phyloP scores from a whole-genome alignment of 2,329 filamentous ascomycete genomes.

The Lachnellula suecica region DNA sequence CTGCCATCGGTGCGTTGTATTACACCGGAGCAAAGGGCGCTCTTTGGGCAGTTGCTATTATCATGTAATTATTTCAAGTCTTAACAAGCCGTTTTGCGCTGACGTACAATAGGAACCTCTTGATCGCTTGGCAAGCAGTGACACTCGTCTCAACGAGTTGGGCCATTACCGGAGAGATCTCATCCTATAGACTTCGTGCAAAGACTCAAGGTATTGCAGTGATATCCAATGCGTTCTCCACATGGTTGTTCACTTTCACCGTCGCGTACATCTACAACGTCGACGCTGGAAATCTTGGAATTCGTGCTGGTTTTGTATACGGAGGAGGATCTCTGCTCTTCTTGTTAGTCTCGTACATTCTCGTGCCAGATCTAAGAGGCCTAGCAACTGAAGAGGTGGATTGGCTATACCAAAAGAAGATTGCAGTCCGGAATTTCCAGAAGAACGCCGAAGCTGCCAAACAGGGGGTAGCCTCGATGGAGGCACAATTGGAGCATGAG shows the following conservation, averaged over 20 bases:
- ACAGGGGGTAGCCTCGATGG: constrained; percentile 3
- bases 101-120: constrained; percentile 14
- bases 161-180: constrained; percentile 19
- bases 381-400: constrained; percentile 48
- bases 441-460: constrained; percentile 7
- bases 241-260: constrained; percentile 34
- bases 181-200: constrained; percentile 19
- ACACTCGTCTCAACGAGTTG: constrained; percentile 15
- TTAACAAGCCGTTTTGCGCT: neutral
- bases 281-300: constrained; percentile 37
- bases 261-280: constrained; percentile 43
- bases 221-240: constrained; percentile 15
- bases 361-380: constrained; percentile 54
- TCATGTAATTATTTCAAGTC: constrained; percentile 11
- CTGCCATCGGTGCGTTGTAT: constrained; percentile 62
- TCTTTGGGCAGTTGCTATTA: constrained; percentile 20
- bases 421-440: constrained; percentile 6
- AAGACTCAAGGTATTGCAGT: constrained; percentile 19
- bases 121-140: constrained; percentile 19
- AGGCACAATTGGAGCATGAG: constrained; percentile 4
- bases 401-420: constrained; percentile 16
- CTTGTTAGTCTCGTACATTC: constrained; percentile 40
- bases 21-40: constrained; percentile 15
- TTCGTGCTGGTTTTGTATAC: constrained; percentile 41
- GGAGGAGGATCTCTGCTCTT: constrained; percentile 37